Evolutionary conservation across 2,329 filamentous ascomycete species (phyloP), one percentile per base, ranked within the genome.

Genomic region (Pseudogymnoascus sp.): DNA sequence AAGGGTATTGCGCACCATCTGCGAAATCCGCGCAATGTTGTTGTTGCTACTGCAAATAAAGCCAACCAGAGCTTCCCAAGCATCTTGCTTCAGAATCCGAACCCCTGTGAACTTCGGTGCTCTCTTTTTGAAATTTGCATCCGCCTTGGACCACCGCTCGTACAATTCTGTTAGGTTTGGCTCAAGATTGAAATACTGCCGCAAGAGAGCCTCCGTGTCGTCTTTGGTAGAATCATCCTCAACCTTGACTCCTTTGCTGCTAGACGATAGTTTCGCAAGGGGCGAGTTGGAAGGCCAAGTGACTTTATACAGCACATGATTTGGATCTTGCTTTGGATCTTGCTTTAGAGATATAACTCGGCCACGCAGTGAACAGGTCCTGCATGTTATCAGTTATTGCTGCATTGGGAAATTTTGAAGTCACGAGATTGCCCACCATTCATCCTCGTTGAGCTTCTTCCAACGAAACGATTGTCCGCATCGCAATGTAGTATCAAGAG

Each of bases 41-140:
- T 99, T 99, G 77, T 99, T 99, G 76, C 92, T 96, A 76, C 93
- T 97, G 81, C 95, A 99, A 67, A 99, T 99, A 76, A 99, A 99
- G 63, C 89, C 88, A 23, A 99, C 81, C 21, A 99, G 80, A 0
- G 95, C 87, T 75, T 99, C 95, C 95, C 96, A 99, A 0, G 93
- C 88, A 78, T 97, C 93, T 77, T 99, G 95, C 70, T 89, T 90
- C 50, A 99, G 78, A 68, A 99, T 97, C 21, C 95, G 87, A 63
- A 99, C 89, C 11, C 96, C 95, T 0, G 89, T 88, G 74, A 99
- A 99, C 63, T 88, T 87, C 0, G 90, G 88, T 0, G 95, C 93
- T 69, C 90, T 91, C 72, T 88, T 89, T 70, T 87, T 89, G 77
- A 99, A 99, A 74, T 97, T 97, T 25, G 88, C 76, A 73, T 99